Base-by-base conservation (phyloP, 306 rosid genomes). In the Morella rubra region DNA sequence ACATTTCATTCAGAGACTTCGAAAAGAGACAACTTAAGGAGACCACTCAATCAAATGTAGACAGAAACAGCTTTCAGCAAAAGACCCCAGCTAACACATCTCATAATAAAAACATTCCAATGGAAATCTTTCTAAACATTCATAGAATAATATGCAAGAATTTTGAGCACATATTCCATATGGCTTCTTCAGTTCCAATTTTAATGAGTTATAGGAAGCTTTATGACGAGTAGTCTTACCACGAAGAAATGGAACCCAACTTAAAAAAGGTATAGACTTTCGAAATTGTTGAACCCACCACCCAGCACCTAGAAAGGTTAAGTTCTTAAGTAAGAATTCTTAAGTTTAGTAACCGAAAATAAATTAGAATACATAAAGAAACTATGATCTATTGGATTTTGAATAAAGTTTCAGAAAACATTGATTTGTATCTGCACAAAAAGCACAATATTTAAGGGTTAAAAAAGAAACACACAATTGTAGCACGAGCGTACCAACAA, bases 231-330 rank as follows among this genome's bases (percentile, higher is more conserved):
- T 5, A 74, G 49, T 54, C 89, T 79, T 89, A 92, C 99, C 96
- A 69, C 42, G 71, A 47, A 91, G 7, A 76, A 80, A 68, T 52
- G 98, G 97, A 73, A 91, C 68, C 99, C 99, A 92, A 71, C 88
- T 83, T 73, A 96, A 80, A 73, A 89, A 65, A 32, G 97, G 97
- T 14, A 95, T 2, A 68, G 97, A 95, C 81, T 84, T 88, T 24
- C 91, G 91, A 80, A 89, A 83, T 69, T 76, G 81, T 65, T 91
- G 93, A 83, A 79, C 90, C 97, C 97, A 95, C 97, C 99, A 92
- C 73, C 86, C 92, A 76, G 97, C 89, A 87, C 98, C 99, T 95
- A 85, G 65, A 83, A 51, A 80, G 72, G 54, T 49, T 55, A 62
- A 68, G 56, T 69, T 73, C 49, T 42, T 24, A n/a, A 18, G 71